phyloP scores from a whole-genome alignment of 2,329 filamentous ascomycete genomes.

The Monosporascus sp. region DNA sequence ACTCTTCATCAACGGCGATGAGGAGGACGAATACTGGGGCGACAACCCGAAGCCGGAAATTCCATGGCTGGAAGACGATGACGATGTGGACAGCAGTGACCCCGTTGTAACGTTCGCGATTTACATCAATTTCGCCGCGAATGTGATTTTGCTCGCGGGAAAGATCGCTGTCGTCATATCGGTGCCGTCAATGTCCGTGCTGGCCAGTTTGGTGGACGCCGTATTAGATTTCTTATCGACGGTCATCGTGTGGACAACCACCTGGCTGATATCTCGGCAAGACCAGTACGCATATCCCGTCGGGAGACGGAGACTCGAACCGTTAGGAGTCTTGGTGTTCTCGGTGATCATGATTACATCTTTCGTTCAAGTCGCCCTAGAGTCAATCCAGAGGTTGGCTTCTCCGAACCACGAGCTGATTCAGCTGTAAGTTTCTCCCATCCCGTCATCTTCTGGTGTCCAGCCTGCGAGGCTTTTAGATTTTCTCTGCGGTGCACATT shows the following conservation, averaged over 20 bases:
- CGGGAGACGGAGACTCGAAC: constrained; percentile 71
- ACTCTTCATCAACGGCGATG: constrained; percentile 49
- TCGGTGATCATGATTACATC: constrained; percentile 82
- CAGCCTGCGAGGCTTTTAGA: neutral
- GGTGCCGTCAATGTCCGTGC: constrained; percentile 75
- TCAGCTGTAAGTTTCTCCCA: constrained; percentile 44
- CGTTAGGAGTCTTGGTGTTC: constrained; percentile 75
- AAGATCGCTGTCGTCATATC: constrained; percentile 74
- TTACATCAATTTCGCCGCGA: constrained; percentile 77
- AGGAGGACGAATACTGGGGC: constrained; percentile 34
- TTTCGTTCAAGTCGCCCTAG: constrained; percentile 70
- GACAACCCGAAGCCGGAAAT: constrained; percentile 49
- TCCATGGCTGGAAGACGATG: constrained; percentile 66
- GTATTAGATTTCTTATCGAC: constrained; percentile 77
- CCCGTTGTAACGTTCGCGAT: constrained; percentile 81
- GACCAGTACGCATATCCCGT: constrained; percentile 74
- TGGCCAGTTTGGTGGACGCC: constrained; percentile 75
- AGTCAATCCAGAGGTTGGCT: constrained; percentile 62
- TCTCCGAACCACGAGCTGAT: constrained; percentile 61
- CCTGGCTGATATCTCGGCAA: constrained; percentile 65
- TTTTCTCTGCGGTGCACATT: neutral
- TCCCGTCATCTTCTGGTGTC: neutral
- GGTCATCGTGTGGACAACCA: constrained; percentile 75
- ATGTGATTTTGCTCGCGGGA: constrained; percentile 65
- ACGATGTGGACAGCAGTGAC: constrained; percentile 64